Percentiles rank a stretch among this genome's conserved stretches.
Conservation (phyloP, 2,329 filamentous ascomycete genomes). For the Kalmusia sp. region DNA sequence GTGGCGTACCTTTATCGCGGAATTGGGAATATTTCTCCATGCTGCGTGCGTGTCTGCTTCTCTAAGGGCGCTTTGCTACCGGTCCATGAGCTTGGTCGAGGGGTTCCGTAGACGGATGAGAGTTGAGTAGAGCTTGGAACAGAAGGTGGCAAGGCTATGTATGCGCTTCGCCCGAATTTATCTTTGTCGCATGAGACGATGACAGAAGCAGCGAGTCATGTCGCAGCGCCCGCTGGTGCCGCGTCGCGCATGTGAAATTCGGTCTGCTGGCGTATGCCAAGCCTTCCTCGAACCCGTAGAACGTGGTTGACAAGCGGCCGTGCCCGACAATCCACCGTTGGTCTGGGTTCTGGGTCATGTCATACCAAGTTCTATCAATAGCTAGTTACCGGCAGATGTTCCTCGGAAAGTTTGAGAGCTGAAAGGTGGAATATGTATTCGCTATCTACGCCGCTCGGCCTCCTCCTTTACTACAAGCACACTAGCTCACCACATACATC, state of each 20-base stretch:
- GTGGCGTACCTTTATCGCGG: slow-evolving; percentile 76
- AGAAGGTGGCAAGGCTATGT: slow-evolving; percentile 2
- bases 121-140: neutral
- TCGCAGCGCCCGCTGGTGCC: neutral
- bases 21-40: slow-evolving; percentile 98
- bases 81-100: slow-evolving; percentile 18
- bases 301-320: slow-evolving; percentile 3
- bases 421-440: slow-evolving; percentile 1
- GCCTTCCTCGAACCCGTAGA: neutral
- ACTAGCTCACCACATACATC: slow-evolving; percentile 4
- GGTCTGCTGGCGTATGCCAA: slow-evolving; percentile 14
- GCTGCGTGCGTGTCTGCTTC: neutral
- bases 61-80: slow-evolving; percentile 11
- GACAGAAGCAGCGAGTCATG: slow-evolving; percentile 13
- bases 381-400: neutral
- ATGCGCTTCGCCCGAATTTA: slow-evolving; percentile 5
- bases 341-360: neutral
- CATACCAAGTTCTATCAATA: neutral
- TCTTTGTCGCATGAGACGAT: slow-evolving; percentile 6
- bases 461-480: neutral
- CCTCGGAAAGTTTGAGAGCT: neutral
- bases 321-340: no score
- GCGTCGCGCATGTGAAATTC: slow-evolving; percentile 15
- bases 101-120: neutral
- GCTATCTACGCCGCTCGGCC: neutral